Percentiles rank a stretch among this genome's conserved stretches.
Evolutionary conservation across 208 protist species (phyloP).

Genomic region (Naegleria lovaniensis): DNA sequence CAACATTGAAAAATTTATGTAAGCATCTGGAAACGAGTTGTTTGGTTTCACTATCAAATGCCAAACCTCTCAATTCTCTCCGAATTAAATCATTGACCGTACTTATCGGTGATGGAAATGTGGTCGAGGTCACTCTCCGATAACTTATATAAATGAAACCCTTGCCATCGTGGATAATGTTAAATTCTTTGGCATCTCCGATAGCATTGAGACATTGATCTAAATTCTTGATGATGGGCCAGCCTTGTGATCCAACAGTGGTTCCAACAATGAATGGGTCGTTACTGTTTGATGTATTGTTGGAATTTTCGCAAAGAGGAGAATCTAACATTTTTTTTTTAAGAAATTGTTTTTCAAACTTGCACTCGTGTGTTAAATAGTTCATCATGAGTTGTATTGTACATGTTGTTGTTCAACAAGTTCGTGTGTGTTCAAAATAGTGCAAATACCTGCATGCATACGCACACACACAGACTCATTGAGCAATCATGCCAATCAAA

Average conservation of each 20-base stretch:
- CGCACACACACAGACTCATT: too few relatives aligned
- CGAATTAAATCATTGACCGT: background rate
- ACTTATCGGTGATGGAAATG: background rate
- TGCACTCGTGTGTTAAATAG: too few relatives aligned
- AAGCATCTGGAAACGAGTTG: background rate
- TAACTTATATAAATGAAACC: background rate
- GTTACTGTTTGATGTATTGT: too few relatives aligned
- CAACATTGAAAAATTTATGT: slow-evolving; percentile 27
- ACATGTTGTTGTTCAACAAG: too few relatives aligned
- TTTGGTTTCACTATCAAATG: background rate
- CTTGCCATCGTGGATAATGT: background rate
- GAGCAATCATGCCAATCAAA: too few relatives aligned
- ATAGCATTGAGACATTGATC: background rate
- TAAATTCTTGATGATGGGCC: background rate
- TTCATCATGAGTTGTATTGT: too few relatives aligned
- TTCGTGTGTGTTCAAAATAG: too few relatives aligned
- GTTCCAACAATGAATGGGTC: background rate
- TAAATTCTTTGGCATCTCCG: background rate
- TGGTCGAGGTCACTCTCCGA: background rate
- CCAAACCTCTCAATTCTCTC: slow-evolving; percentile 21
- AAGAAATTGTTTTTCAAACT: too few relatives aligned
- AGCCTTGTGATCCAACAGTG: background rate
- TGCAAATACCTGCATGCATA: too few relatives aligned
- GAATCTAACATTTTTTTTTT: too few relatives aligned
- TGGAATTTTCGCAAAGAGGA: too few relatives aligned